Percentiles rank a stretch among this genome's conserved stretches.
Conservation (phyloP, 1,284 basidiomycete species). For the Flammula alnicola region DNA sequence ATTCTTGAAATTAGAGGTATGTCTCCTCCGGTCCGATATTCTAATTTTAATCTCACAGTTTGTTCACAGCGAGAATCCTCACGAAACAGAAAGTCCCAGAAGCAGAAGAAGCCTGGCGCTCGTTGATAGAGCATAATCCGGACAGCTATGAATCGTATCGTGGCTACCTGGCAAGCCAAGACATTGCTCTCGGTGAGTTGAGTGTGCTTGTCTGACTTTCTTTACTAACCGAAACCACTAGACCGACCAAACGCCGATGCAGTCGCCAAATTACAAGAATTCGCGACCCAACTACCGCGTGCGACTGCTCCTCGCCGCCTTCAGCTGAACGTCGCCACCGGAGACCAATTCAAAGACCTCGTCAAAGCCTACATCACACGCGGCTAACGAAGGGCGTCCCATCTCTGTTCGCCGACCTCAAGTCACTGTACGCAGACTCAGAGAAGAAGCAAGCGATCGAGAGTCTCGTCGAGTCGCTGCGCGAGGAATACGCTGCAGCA, state of each 20-base stretch:
- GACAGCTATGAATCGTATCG: slow-evolving; percentile 85
- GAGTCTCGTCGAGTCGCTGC: slow-evolving; percentile 67
- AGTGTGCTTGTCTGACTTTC: not conserved
- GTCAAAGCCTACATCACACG: slow-evolving; percentile 73
- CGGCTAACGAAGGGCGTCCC: slow-evolving; percentile 89
- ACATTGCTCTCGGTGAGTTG: slow-evolving; percentile 65
- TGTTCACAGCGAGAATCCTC: slow-evolving; percentile 70
- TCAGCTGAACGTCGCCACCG: slow-evolving; percentile 68
- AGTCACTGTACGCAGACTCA: slow-evolving; percentile 76
- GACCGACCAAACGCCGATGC: slow-evolving; percentile 59
- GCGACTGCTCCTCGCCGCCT: slow-evolving; percentile 79
- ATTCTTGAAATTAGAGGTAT: slow-evolving; percentile 77
- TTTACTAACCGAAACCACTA: slow-evolving; percentile 5
- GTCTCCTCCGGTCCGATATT: slow-evolving; percentile 16
- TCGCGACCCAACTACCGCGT: slow-evolving; percentile 66
- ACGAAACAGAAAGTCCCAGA: slow-evolving; percentile 69
- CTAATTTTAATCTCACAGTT: slow-evolving; percentile 15
- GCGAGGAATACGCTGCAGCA: slow-evolving; percentile 37
- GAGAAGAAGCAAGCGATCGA: slow-evolving; percentile 75
- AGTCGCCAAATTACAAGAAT: slow-evolving; percentile 60
- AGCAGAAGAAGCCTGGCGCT: slow-evolving; percentile 79
- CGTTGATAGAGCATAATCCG: slow-evolving; percentile 84
- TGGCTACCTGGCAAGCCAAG: slow-evolving; percentile 72
- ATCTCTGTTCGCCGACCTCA: slow-evolving; percentile 93
- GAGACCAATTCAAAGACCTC: slow-evolving; percentile 67